Conservation (phyloP, 2,329 filamentous ascomycete genomes). For the Colletotrichum sidae region DNA sequence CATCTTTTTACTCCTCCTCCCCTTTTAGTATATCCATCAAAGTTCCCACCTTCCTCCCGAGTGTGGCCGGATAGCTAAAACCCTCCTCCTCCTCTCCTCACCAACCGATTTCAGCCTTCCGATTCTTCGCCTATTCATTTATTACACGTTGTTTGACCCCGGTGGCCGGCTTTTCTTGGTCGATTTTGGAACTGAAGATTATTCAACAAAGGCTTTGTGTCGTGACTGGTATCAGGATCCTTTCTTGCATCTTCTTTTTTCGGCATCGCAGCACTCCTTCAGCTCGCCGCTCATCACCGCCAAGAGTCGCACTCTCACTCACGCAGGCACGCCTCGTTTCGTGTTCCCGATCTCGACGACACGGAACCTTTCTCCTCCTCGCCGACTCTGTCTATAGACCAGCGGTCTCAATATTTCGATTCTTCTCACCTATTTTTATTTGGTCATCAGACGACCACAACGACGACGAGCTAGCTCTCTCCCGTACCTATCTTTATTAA, state of each 20-base stretch:
- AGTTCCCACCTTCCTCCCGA: conserved; percentile 7
- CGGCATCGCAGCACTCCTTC: conserved; percentile 28
- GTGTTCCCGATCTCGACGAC: conserved; percentile 26
- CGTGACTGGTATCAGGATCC: conserved; percentile 36
- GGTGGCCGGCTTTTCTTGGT: conserved; percentile 13
- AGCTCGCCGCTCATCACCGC: conserved; percentile 4
- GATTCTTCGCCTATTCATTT: conserved; percentile 34
- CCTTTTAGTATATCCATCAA: conserved; percentile 27
- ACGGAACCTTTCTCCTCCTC: conserved; percentile 14
- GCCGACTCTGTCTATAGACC: conserved; percentile 29
- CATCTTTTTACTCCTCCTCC: neutral
- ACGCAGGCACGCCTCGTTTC: conserved; percentile 22
- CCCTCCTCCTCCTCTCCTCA: neutral
- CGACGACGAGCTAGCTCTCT: conserved; percentile 37
- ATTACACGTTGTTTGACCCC: conserved; percentile 29
- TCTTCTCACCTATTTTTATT: conserved; percentile 22
- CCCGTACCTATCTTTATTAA: conserved; percentile 30
- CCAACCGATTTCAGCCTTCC: conserved; percentile 8
- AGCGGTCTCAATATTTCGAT: conserved; percentile 36
- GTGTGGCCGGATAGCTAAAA: conserved; percentile 32
- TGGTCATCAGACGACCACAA: conserved; percentile 9
- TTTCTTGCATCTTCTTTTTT: conserved; percentile 23
- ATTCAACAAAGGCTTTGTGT: conserved; percentile 31
- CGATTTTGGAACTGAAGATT: conserved; percentile 18
- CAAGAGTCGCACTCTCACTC: conserved; percentile 31